Conservation (phyloP, 768 basidiomycete genomes). For the Melanogaster broomeanus region DNA sequence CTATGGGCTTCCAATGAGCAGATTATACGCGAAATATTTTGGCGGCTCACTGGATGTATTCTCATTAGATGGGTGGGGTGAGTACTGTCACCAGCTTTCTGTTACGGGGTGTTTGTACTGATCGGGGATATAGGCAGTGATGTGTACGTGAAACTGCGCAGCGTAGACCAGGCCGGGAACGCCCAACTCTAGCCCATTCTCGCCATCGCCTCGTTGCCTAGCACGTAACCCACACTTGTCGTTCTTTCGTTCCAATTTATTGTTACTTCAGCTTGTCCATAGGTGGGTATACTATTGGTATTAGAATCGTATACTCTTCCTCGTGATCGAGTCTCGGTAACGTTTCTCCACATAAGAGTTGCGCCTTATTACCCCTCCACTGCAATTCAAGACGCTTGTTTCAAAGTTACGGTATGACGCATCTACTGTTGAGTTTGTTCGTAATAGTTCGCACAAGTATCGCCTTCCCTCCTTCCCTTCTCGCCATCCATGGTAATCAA, state of each 20-base stretch:
- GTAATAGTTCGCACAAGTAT: too few relatives aligned
- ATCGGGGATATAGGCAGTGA: constrained; percentile 41
- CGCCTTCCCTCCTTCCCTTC: too few relatives aligned
- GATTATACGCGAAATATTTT: constrained; percentile 79
- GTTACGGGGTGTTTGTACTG: neutral
- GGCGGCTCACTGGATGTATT: constrained; percentile 83
- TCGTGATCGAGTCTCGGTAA: neutral
- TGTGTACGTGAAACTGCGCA: constrained; percentile 55
- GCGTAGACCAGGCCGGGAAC: constrained; percentile 53
- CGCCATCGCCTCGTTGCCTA: neutral
- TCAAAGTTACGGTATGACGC: too few relatives aligned
- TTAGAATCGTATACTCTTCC: neutral
- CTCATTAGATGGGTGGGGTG: constrained; percentile 84
- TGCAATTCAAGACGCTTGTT: too few relatives aligned
- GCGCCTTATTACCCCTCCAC: too few relatives aligned
- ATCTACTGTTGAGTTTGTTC: too few relatives aligned
- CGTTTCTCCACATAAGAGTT: too few relatives aligned
- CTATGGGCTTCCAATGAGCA: constrained; percentile 84
- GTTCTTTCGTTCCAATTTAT: neutral
- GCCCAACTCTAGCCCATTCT: constrained; percentile 41
- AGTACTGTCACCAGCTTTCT: constrained; percentile 17
- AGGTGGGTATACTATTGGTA: neutral
- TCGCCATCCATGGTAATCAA: constrained; percentile 65
- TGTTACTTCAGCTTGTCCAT: neutral
- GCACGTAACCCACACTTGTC: neutral